Conservation (phyloP, 106 monocot genomes). For the Allium fistulosum region DNA sequence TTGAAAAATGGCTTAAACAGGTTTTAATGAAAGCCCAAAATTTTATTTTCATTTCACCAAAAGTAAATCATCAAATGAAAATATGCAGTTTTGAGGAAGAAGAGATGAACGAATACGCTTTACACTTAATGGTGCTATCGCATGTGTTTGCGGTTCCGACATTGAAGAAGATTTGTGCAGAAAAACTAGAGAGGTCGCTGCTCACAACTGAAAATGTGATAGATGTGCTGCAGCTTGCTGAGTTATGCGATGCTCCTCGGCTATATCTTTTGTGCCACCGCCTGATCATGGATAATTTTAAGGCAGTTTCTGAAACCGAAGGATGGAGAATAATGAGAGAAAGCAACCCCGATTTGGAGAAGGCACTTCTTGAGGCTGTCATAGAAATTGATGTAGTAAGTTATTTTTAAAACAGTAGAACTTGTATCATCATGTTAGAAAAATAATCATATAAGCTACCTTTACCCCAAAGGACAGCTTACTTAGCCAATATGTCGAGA, state of each 20-base stretch:
- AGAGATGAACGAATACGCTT: slow-evolving; percentile 26
- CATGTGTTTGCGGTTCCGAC: slow-evolving; percentile 34
- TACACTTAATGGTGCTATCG: slow-evolving; percentile 41
- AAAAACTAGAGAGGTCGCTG: slow-evolving; percentile 21
- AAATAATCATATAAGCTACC: no score
- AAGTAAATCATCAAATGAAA: background rate
- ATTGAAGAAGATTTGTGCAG: slow-evolving; percentile 36
- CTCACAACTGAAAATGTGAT: slow-evolving; percentile 46
- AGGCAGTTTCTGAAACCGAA: slow-evolving; percentile 16
- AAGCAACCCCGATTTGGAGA: slow-evolving; percentile 31
- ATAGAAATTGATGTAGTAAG: slow-evolving; percentile 35
- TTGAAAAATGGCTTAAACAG: background rate
- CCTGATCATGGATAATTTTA: slow-evolving; percentile 24
- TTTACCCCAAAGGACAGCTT: no score
- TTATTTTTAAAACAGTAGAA: background rate
- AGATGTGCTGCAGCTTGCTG: slow-evolving; percentile 30
- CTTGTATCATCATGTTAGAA: no score
- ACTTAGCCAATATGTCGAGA: no score
- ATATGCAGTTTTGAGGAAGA: slow-evolving; percentile 33
- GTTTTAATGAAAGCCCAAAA: background rate
- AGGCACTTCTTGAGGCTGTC: slow-evolving; percentile 33
- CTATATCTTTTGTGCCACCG: slow-evolving; percentile 18
- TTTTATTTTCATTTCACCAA: background rate
- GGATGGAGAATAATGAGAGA: slow-evolving; percentile 44
- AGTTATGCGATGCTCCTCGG: slow-evolving; percentile 27